Conservation (phyloP, 2,329 filamentous ascomycete genomes). For the Fusarium dimerum region DNA sequence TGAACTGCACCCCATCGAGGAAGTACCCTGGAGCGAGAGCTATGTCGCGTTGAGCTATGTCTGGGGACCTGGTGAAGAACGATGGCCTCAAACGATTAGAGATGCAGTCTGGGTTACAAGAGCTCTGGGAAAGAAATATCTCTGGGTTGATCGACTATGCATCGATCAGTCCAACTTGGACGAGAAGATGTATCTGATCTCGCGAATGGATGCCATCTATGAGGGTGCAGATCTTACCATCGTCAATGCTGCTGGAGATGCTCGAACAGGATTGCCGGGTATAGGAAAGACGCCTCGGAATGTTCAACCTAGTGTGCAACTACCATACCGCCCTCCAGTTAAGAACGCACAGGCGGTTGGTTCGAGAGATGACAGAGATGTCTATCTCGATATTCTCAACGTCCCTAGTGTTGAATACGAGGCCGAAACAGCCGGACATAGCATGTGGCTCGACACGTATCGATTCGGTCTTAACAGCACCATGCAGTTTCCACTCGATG, state of each 20-base stretch:
- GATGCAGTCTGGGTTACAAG: not conserved
- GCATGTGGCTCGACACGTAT: not conserved
- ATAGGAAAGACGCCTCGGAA: not conserved
- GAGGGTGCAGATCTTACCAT: not conserved
- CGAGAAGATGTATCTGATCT: not conserved
- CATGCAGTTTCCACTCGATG: not conserved
- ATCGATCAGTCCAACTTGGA: not conserved
- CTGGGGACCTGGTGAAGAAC: not conserved
- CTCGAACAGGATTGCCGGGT: not conserved
- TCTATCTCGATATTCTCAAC: not conserved
- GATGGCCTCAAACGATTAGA: not conserved
- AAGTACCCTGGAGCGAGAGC: not conserved
- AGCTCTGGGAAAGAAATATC: not conserved
- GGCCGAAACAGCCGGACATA: not conserved
- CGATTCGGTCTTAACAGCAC: not conserved
- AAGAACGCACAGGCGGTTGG: not conserved
- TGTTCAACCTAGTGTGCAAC: not conserved
- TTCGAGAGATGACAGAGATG: not conserved
- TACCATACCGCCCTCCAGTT: not conserved
- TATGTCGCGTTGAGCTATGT: not conserved
- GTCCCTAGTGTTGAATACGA: not conserved
- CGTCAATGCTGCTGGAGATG: not conserved
- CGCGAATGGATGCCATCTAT: conserved; percentile 1
- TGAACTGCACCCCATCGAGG: not conserved
- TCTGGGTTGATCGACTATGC: conserved; percentile 1